A percentile compares a stretch with the other conserved stretches of the same genome.
phyloP scores from a whole-genome alignment of 257 asterid species.

The Gardenia jasminoides region DNA sequence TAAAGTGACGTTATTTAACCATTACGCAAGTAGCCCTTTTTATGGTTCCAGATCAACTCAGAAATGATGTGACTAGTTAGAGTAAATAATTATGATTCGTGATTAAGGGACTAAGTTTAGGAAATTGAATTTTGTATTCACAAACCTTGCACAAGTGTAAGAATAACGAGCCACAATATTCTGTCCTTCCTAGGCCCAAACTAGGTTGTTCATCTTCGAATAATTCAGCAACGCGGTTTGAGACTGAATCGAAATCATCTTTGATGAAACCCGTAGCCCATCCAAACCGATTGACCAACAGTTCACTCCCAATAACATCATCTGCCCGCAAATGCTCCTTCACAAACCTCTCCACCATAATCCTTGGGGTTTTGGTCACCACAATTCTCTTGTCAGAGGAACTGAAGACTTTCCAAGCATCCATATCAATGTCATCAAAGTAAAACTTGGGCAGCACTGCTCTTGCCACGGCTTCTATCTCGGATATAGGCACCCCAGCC shows the following conservation, averaged over 20 bases:
- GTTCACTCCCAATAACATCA: conserved; percentile 61
- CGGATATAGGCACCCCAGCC: conserved; percentile 40
- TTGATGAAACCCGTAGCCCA: conserved; percentile 56
- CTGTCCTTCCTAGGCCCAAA: conserved; percentile 55
- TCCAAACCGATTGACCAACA: conserved; percentile 55
- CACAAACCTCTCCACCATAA: conserved; percentile 81
- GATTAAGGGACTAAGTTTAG: not conserved
- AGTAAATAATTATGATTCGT: not conserved
- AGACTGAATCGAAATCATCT: conserved; percentile 36
- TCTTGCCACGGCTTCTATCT: conserved; percentile 69
- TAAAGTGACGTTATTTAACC: not conserved
- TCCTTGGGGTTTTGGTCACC: conserved; percentile 64
- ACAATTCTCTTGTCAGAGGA: conserved; percentile 46
- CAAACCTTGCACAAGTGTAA: conserved; percentile 59
- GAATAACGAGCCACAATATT: conserved; percentile 32
- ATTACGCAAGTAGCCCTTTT: not conserved
- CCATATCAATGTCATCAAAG: conserved; percentile 58
- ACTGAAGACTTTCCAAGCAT: conserved; percentile 63
- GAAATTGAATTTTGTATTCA: not conserved
- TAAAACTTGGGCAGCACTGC: conserved; percentile 84
- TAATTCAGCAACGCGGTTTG: conserved; percentile 27
- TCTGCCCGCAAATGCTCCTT: conserved; percentile 72
- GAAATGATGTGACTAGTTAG: not conserved
- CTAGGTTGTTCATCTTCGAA: conserved; percentile 43
- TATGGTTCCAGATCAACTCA: not conserved